These are phyloP conservation scores for Starmerella stigmatis DNA, from an alignment of 805 yeast genomes.

Conservation along the genomic window DNA sequence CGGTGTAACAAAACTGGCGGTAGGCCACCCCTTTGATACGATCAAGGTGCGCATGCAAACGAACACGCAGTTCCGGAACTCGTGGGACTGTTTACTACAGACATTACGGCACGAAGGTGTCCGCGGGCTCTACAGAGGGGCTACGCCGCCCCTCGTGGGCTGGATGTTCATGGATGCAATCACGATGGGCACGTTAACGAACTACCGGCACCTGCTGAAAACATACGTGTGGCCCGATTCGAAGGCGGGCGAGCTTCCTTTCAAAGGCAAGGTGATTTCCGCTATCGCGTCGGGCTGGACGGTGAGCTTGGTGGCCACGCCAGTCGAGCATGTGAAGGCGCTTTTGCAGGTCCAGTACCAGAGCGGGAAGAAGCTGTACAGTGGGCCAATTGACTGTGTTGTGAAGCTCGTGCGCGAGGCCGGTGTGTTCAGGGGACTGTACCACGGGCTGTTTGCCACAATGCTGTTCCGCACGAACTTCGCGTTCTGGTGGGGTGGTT, in stretches of 20 bases:
- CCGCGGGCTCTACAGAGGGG: slow-evolving; percentile 75
- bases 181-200: slow-evolving; percentile 76
- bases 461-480: slow-evolving; percentile 81
- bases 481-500: slow-evolving; percentile 90
- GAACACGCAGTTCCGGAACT: slow-evolving; percentile 65
- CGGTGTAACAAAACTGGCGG: slow-evolving; percentile 77
- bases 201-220: slow-evolving; percentile 58
- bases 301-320: slow-evolving; percentile 91
- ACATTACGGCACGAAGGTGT: slow-evolving; percentile 68
- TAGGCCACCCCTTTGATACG: slow-evolving; percentile 88
- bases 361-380: slow-evolving; percentile 53
- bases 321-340: slow-evolving; percentile 82
- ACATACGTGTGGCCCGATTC: slow-evolving; percentile 52
- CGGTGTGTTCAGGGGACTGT: slow-evolving; percentile 57
- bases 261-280: slow-evolving; percentile 64
- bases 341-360: slow-evolving; percentile 84
- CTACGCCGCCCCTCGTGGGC: slow-evolving; percentile 85
- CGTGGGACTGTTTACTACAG: slow-evolving; percentile 65
- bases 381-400: slow-evolving; percentile 72
- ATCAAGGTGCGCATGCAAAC: slow-evolving; percentile 79
- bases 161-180: slow-evolving; percentile 92
- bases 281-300: slow-evolving; percentile 80
- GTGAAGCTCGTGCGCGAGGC: slow-evolving; percentile 34
- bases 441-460: slow-evolving; percentile 75
- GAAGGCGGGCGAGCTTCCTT: slow-evolving; percentile 45